Evolutionary conservation across 352 stramenopile genomes (phyloP).

Genomic region (Globisporangium recalcitrans): DNA sequence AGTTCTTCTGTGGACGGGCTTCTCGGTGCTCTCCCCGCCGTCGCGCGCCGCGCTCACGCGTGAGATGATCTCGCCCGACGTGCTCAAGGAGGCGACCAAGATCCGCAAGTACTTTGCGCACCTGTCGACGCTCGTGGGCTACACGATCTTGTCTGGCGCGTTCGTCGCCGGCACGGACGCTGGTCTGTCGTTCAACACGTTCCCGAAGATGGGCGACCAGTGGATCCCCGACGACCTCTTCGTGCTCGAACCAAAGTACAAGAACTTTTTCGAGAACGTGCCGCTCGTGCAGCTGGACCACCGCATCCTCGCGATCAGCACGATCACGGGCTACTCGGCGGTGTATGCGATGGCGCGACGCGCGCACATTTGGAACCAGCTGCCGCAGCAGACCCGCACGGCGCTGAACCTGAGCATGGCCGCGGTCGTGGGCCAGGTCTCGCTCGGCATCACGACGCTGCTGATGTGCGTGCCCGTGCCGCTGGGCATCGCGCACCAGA

Average conservation of each 20-base stretch:
- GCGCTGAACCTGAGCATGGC: slow-evolving; percentile 77
- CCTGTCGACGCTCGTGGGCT: slow-evolving; percentile 60
- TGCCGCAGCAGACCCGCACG: slow-evolving; percentile 71
- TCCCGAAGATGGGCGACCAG: slow-evolving; percentile 93
- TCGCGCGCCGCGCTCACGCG: slow-evolving; percentile 51
- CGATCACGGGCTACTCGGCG: slow-evolving; percentile 61
- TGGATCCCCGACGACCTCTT: slow-evolving; percentile 95
- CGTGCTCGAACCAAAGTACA: slow-evolving; percentile 84
- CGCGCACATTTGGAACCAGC: slow-evolving; percentile 77
- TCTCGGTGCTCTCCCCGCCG: slow-evolving; percentile 85
- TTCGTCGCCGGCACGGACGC: slow-evolving; percentile 99
- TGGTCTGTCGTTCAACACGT: slow-evolving; percentile 97
- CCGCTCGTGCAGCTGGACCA: slow-evolving; percentile 96
- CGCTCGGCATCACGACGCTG: slow-evolving; percentile 96
- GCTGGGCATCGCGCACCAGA: slow-evolving; percentile 95
- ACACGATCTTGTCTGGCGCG: slow-evolving; percentile 85
- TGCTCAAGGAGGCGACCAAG: slow-evolving; percentile 51
- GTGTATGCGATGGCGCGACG: slow-evolving; percentile 68
- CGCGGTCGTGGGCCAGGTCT: slow-evolving; percentile 76
- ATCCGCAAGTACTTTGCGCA: slow-evolving; percentile 67
- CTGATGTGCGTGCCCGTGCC: slow-evolving; percentile 95
- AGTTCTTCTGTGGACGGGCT: slow-evolving; percentile 92
- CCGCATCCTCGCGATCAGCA: slow-evolving; percentile 91
- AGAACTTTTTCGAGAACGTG: slow-evolving; percentile 98
- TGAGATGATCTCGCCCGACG: slow-evolving; percentile 79